Conservation (phyloP, 345 rosid genomes). For the Gossypium bickii region DNA sequence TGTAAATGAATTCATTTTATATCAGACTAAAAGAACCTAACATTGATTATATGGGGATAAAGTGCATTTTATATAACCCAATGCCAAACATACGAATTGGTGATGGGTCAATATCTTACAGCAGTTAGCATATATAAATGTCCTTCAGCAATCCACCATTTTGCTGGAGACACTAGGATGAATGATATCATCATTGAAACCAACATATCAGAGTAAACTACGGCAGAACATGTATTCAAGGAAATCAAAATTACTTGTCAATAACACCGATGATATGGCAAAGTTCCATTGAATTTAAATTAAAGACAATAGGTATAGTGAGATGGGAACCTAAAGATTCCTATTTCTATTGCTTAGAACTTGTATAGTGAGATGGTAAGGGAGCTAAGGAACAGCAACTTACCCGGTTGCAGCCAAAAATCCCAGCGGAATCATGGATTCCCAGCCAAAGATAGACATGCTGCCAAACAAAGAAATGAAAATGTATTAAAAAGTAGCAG, state of each 20-base stretch:
- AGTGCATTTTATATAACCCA: not conserved
- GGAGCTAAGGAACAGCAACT: constrained; percentile 13
- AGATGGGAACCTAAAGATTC: not conserved
- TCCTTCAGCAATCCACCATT: not conserved
- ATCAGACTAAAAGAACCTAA: not conserved
- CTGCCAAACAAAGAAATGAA: constrained; percentile 22
- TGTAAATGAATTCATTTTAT: not conserved
- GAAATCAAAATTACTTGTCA: not conserved
- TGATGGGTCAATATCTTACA: not conserved
- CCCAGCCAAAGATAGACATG: constrained; percentile 43
- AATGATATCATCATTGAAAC: not conserved
- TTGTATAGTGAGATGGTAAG: not conserved
- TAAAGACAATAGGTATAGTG: not conserved
- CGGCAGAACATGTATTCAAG: not conserved
- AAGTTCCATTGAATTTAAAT: not conserved
- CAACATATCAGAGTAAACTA: not conserved
- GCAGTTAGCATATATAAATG: not conserved
- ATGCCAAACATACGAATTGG: not conserved
- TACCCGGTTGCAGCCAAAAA: constrained; percentile 63
- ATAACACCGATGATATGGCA: not conserved
- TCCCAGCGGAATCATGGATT: constrained; percentile 61
- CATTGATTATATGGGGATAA: not conserved
- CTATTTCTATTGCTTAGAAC: not conserved
- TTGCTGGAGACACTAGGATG: not conserved
- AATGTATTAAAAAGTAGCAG: not conserved